Evolutionary conservation across 306 rosid genomes (phyloP).

Genomic region (Ormosia semicastrata): DNA sequence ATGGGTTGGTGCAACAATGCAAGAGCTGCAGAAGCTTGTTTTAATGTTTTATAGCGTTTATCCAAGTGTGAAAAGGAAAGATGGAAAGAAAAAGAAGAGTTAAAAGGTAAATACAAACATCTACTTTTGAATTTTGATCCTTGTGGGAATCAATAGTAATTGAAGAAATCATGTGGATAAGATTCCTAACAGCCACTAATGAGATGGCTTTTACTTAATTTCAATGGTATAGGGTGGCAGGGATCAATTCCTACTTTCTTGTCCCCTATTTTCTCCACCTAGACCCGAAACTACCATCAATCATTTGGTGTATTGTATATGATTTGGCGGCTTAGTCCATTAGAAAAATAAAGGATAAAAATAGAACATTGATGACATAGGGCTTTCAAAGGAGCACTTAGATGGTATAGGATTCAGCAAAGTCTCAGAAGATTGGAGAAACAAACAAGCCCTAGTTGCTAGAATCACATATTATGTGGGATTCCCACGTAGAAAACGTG

Average conservation of each 20-base stretch:
- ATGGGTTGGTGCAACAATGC: slow-evolving; percentile 15
- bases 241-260: slow-evolving; percentile 54
- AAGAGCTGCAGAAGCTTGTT: slow-evolving; percentile 5
- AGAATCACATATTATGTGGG: not conserved
- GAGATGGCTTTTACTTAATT: slow-evolving; percentile 24
- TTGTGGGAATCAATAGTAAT: slow-evolving; percentile 8
- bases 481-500: slow-evolving; percentile 29
- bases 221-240: slow-evolving; percentile 4
- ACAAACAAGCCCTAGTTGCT: not conserved
- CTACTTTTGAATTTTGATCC: slow-evolving; percentile 7
- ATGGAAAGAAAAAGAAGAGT: not conserved
- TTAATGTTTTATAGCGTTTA: slow-evolving; percentile 23
- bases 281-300: not conserved
- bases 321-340: not conserved
- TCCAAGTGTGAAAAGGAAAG: slow-evolving; percentile 21
- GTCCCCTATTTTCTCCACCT: slow-evolving; percentile 19
- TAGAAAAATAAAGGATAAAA: not conserved
- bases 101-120: not conserved
- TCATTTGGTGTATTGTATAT: not conserved
- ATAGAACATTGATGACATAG: not conserved
- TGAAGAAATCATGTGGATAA: not conserved
- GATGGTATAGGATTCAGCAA: slow-evolving; percentile 26
- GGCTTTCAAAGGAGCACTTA: not conserved
- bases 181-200: slow-evolving; percentile 36
- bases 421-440: not conserved